Evolutionary conservation across 2,329 filamentous ascomycete genomes (phyloP).

Genomic region (Clonostachys rosea): DNA sequence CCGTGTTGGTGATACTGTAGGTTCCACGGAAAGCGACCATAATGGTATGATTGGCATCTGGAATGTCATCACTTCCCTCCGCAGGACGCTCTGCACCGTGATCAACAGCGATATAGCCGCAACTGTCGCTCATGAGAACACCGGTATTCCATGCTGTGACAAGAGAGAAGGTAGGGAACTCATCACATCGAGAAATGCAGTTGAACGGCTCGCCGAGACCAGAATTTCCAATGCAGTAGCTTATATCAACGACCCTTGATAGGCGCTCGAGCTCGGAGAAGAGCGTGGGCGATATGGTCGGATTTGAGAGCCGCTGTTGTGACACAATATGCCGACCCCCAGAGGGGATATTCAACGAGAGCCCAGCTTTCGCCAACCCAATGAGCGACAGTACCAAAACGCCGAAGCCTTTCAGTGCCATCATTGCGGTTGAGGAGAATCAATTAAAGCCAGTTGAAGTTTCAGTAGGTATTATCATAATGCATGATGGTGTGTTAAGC

Average conservation of each 20-base stretch:
- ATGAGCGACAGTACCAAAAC: neutral
- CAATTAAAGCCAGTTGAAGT: no score
- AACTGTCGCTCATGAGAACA: conserved; percentile 79
- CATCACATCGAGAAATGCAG: conserved; percentile 78
- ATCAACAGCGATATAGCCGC: conserved; percentile 90
- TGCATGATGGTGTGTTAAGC: no score
- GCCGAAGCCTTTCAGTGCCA: neutral
- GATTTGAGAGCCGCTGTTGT: neutral
- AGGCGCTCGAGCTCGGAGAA: conserved; percentile 83
- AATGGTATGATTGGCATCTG: conserved; percentile 38
- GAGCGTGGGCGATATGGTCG: conserved; percentile 30
- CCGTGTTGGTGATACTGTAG: conserved; percentile 87
- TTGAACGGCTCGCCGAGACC: conserved; percentile 80
- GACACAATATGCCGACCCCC: neutral
- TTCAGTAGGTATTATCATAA: no score
- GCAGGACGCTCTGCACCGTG: conserved; percentile 33
- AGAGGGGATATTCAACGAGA: neutral
- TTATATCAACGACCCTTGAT: conserved; percentile 87
- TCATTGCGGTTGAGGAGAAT: neutral
- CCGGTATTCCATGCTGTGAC: conserved; percentile 89
- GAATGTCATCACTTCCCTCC: conserved; percentile 3
- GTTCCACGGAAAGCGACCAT: conserved; percentile 91
- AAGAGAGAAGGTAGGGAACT: conserved; percentile 77
- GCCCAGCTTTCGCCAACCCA: neutral
- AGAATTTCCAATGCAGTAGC: conserved; percentile 85